Conservation (phyloP, 805 yeast genomes). For the Hanseniaspora meyeri region DNA sequence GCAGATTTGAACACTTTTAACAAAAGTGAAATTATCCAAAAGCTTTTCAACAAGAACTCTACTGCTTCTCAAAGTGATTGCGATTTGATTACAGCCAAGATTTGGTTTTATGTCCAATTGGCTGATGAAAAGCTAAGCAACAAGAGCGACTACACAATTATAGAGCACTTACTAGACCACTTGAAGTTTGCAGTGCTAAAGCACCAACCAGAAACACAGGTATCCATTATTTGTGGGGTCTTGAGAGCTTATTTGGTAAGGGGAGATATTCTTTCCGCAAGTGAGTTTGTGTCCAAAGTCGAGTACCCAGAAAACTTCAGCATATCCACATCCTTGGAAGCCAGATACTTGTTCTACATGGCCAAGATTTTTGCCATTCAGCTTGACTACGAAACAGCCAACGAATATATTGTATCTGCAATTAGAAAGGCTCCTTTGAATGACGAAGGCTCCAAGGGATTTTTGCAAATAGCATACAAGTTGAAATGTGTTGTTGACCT, state of each 20-base stretch:
- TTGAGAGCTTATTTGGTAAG: constrained; percentile 65
- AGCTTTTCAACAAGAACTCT: constrained; percentile 34
- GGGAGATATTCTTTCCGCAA: constrained; percentile 78
- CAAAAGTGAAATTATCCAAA: constrained; percentile 37
- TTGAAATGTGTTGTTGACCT: constrained; percentile 78
- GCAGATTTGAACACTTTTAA: constrained; percentile 43
- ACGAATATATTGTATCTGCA: constrained; percentile 85
- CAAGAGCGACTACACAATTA: constrained; percentile 38
- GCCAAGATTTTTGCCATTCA: constrained; percentile 88
- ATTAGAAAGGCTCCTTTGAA: constrained; percentile 85
- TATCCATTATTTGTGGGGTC: constrained; percentile 71
- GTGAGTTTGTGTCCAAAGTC: constrained; percentile 76
- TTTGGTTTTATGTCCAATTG: constrained; percentile 74
- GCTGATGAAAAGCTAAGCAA: constrained; percentile 22
- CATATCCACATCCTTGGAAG: constrained; percentile 77
- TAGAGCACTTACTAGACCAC: constrained; percentile 50
- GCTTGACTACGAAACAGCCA: constrained; percentile 80
- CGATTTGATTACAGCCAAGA: constrained; percentile 76
- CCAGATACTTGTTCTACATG: constrained; percentile 81
- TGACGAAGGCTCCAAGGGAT: constrained; percentile 71
- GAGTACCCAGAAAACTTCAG: constrained; percentile 60
- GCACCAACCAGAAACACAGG: constrained; percentile 86
- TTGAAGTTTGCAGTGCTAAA: constrained; percentile 81
- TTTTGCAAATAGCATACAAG: constrained; percentile 79
- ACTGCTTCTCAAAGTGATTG: constrained; percentile 46